Evolutionary conservation across 495 filamentous ascomycete genomes (phyloP), one percentile per base, ranked within the genome.

Genomic region (Penicillium paradoxum): DNA sequence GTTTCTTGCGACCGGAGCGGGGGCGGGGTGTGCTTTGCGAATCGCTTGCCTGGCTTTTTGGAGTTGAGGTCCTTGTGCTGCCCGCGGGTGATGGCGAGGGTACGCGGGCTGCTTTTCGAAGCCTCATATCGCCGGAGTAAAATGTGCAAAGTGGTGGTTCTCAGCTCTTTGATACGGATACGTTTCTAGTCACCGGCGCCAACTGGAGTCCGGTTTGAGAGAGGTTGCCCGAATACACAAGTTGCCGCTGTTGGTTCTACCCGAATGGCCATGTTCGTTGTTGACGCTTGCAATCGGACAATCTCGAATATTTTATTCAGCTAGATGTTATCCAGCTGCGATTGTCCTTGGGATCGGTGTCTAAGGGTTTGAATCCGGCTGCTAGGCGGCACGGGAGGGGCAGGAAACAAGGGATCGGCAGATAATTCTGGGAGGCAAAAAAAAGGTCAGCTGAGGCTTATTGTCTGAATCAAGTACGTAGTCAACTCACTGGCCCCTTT

Each of bases 191-290:
- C 63, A 11, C 63, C 63, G 45, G 60, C 49, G 38, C 57, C 54
- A 17, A 60, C 50, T 40, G 54, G 49, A 27, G 50, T 48, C 41
- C 52, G 44, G 37, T 29, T 36, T 34, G 45, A 58, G 21, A 47
- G 25, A 50, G 33, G 46, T 29, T 43, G 58, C 46, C 58, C 47
- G 34, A 58, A 47, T 61, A 43, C 41, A 52, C 47, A 55, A 48
- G 25, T 45, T 64, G 50, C 54, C 47, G 25, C 45, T 50, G 50
- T 14, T 36, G n/a, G 32, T 25, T 49, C 49, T 38, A 47, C 44
- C 51, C 60, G 58, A 57, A 56, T 61, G 52, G 60, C 60, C 63
- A 66, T 66, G 55, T 58, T 66, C 63, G 54, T 45, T 54, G 33
- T 29, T 40, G 36, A 53, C 14, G 21, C 33, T 27, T 32, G 39